A percentile compares a stretch with the other conserved stretches of the same genome.
These are phyloP conservation scores for Plantago ovata DNA, from an alignment of 257 asterid species.

Conservation along the genomic window DNA sequence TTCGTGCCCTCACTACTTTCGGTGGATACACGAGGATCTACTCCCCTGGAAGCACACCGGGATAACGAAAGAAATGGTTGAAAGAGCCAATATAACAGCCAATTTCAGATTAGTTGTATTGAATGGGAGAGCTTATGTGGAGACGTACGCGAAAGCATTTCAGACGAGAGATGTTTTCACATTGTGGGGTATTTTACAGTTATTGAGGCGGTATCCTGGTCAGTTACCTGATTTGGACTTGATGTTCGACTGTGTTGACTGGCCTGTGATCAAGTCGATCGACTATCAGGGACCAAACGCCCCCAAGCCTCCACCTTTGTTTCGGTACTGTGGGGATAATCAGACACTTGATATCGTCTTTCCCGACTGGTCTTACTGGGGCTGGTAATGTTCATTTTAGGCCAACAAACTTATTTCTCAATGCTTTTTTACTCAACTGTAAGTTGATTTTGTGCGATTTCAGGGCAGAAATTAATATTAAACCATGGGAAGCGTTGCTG, in stretches of 20 bases:
- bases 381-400: constrained; percentile 42
- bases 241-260: constrained; percentile 74
- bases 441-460: neutral
- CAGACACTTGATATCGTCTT: constrained; percentile 55
- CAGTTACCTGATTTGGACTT: constrained; percentile 68
- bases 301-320: constrained; percentile 54
- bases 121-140: constrained; percentile 63
- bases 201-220: constrained; percentile 67
- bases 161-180: constrained; percentile 68
- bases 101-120: constrained; percentile 58
- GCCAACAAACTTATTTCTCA: neutral
- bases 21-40: constrained; percentile 69
- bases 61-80: constrained; percentile 53
- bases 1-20: constrained; percentile 65
- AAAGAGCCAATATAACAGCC: constrained; percentile 48
- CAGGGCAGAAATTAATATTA: constrained; percentile 84
- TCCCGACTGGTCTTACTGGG: constrained; percentile 97
- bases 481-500: constrained; percentile 64
- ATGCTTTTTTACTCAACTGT: neutral
- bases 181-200: constrained; percentile 75
- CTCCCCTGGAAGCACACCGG: constrained; percentile 69
- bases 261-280: constrained; percentile 49
- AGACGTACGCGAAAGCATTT: constrained; percentile 36
- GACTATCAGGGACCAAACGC: constrained; percentile 23
- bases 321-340: constrained; percentile 61